phyloP scores from a whole-genome alignment of 768 basidiomycete species.

The Krasilnikovozyma curviuscula region DNA sequence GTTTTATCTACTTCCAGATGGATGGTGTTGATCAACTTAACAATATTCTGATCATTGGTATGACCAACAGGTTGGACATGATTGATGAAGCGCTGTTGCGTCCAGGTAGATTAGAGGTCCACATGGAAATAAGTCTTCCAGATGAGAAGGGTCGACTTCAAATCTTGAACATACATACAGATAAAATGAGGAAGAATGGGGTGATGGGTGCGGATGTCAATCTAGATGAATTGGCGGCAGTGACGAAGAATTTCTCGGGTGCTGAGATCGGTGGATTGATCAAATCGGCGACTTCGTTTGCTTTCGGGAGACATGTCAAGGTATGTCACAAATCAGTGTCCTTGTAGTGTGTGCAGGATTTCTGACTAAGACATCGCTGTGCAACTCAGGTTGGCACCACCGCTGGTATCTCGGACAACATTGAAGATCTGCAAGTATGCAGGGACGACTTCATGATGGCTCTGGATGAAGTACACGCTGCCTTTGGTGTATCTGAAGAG shows the following conservation, averaged over 20 bases:
- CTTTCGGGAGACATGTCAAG: conserved; percentile 93
- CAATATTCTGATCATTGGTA: conserved; percentile 97
- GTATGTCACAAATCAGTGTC: conserved; percentile 21
- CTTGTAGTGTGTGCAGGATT: too few relatives aligned
- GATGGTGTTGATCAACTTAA: conserved; percentile 97
- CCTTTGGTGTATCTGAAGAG: conserved; percentile 94
- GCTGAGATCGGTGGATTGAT: conserved; percentile 90
- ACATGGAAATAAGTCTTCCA: conserved; percentile 97
- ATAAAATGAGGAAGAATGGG: conserved; percentile 77
- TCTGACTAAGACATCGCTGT: too few relatives aligned
- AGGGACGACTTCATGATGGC: conserved; percentile 71
- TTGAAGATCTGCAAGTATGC: conserved; percentile 79
- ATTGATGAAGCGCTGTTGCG: conserved; percentile 95
- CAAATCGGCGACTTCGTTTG: conserved; percentile 96
- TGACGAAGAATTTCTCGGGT: conserved; percentile 94
- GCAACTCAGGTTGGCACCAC: conserved; percentile 58
- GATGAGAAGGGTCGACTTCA: conserved; percentile 82
- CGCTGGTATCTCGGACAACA: conserved; percentile 88
- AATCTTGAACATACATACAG: conserved; percentile 85
- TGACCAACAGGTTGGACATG: conserved; percentile 98
- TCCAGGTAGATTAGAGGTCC: conserved; percentile 94
- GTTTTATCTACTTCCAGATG: conserved; percentile 40
- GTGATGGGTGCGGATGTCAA: conserved; percentile 79
- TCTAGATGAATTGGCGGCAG: conserved; percentile 52
- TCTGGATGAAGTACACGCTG: conserved; percentile 81